Evolutionary conservation across 2,329 filamentous ascomycete genomes (phyloP).

Genomic region (Aspergillus sp.): DNA sequence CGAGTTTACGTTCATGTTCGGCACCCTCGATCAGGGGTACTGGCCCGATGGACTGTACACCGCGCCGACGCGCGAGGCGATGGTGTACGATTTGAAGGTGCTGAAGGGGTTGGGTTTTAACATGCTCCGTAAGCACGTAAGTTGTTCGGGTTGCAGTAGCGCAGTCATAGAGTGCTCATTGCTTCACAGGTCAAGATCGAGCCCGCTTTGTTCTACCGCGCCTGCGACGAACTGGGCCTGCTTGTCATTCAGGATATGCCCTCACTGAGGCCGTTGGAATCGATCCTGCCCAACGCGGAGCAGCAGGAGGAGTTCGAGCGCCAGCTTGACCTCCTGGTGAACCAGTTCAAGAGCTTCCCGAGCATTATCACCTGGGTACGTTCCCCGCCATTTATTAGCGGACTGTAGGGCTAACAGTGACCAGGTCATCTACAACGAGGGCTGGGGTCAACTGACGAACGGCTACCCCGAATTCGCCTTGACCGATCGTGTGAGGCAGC

Average conservation of each 20-base stretch:
- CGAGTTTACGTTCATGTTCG: slow-evolving; percentile 67
- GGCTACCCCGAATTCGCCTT: slow-evolving; percentile 57
- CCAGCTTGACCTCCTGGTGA: slow-evolving; percentile 61
- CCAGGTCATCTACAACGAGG: slow-evolving; percentile 70
- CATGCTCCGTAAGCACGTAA: slow-evolving; percentile 68
- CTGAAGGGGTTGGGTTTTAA: slow-evolving; percentile 69
- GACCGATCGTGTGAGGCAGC: slow-evolving; percentile 52
- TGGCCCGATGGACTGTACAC: slow-evolving; percentile 70
- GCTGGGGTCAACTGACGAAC: slow-evolving; percentile 62
- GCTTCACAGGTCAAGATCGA: slow-evolving; percentile 63
- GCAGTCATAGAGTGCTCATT: neutral
- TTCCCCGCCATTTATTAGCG: neutral
- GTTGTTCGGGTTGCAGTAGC: slow-evolving; percentile 16
- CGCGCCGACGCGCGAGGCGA: slow-evolving; percentile 64
- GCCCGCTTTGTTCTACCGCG: slow-evolving; percentile 65
- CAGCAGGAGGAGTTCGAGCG: slow-evolving; percentile 66
- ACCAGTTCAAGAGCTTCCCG: slow-evolving; percentile 63
- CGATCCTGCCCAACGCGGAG: slow-evolving; percentile 37
- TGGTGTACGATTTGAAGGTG: slow-evolving; percentile 64
- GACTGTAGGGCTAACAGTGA: neutral
- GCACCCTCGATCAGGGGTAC: slow-evolving; percentile 68
- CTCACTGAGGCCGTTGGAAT: slow-evolving; percentile 48
- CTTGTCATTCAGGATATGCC: slow-evolving; percentile 74
- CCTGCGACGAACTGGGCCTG: slow-evolving; percentile 65
- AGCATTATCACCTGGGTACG: slow-evolving; percentile 64